Base-by-base conservation (phyloP, 257 asterid species). In the Primulina huaijiensis region DNA sequence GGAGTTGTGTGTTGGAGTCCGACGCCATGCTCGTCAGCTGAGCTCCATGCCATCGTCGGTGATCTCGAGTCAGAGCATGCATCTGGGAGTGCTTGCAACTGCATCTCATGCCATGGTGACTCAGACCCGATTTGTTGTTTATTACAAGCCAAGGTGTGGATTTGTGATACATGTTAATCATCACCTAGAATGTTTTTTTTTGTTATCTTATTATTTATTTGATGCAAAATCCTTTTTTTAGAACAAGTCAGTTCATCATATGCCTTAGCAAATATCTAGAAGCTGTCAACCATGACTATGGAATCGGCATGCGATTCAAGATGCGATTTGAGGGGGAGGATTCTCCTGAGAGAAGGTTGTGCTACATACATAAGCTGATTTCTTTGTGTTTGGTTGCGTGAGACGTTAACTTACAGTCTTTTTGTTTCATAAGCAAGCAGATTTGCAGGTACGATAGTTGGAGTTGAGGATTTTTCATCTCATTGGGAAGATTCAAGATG, bases 51-150 rank as follows among this genome's bases (percentile, higher is more conserved):
- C 86, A 2, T 74, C 84, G 5, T 85, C 90, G 0, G 84, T 85
- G 59, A 85, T 85, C 74, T 85, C 90, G 52, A 85, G 88, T 75
- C 90, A 82, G 38, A 85, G 87, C 73, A 85, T 85, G 88, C 84
- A 82, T 75, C 67, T 85, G 4, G 90, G 90, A 55, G 84, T 85
- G 46, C 90, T 85, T 37, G 90, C 86, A 53, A 82, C 88, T 50
- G 88, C 86, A 30, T 79, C 82, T 75, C 88, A 85, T 79, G 86
- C 88, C 58, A 77, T 81, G 55, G 62, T 77, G 65, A 81, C 86
- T 63, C 77, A 72, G 23, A 77, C 86, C 29, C 76, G 27, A 19
- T 85, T 83, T 77, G 77, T 75, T 71, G 86, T 82, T 50, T 82
- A 66, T 74, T 83, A 83, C 71, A 83, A 85, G 69, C 90, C 90